Conservation (phyloP, 2,329 filamentous ascomycete species). For the Chaetomium sp. region DNA sequence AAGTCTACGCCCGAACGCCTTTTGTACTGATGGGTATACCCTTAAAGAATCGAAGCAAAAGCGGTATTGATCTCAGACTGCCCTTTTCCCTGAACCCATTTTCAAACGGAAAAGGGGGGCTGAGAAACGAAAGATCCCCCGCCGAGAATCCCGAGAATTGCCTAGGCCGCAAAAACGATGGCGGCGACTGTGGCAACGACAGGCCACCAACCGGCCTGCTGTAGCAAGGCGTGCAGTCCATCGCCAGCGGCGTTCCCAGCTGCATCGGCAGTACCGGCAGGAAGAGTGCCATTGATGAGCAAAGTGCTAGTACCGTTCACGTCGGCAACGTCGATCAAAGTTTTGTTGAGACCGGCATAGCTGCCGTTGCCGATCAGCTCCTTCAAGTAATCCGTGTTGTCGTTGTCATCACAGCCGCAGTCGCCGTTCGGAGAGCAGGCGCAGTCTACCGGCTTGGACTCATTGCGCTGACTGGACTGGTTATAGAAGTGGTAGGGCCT, state of each 20-base stretch:
- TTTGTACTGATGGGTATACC: too few species aligned
- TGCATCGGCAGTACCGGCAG: slow-evolving; percentile 56
- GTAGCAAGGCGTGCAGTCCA: slow-evolving; percentile 29
- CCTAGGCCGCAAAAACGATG: slow-evolving; percentile 38
- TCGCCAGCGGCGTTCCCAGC: slow-evolving; percentile 35
- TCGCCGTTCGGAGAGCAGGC: slow-evolving; percentile 49
- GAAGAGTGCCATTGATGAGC: slow-evolving; percentile 68
- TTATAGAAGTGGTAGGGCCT: slow-evolving; percentile 47
- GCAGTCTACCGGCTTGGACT: slow-evolving; percentile 56
- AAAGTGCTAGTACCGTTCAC: slow-evolving; percentile 60
- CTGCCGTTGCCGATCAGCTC: slow-evolving; percentile 60
- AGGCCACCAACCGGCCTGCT: slow-evolving; percentile 46
- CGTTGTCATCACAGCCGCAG: slow-evolving; percentile 59
- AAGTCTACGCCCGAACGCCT: too few species aligned
- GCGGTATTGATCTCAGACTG: too few species aligned
- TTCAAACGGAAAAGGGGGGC: not conserved
- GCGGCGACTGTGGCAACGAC: slow-evolving; percentile 38
- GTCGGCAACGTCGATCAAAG: slow-evolving; percentile 53
- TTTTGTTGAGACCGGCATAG: slow-evolving; percentile 53
- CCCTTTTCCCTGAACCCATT: too few species aligned
- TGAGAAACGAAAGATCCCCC: not conserved
- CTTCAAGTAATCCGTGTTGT: slow-evolving; percentile 51
- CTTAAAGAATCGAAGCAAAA: too few species aligned
- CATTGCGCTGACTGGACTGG: slow-evolving; percentile 44
- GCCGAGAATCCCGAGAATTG: not conserved